Evolutionary conservation across 2,329 filamentous ascomycete species (phyloP).

Genomic region (Calonectria henricotiae): DNA sequence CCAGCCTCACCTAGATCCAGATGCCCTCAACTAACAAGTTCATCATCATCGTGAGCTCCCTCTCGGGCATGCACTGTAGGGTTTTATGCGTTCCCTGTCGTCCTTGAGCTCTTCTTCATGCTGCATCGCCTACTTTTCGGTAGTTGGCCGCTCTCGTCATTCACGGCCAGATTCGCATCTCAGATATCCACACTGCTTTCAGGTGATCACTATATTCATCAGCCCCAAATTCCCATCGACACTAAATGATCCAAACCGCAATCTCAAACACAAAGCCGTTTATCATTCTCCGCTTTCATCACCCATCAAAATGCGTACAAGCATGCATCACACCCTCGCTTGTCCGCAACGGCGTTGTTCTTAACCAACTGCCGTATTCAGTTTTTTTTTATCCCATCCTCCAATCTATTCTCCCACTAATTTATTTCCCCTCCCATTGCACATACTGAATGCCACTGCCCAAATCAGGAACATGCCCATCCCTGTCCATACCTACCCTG

Average conservation of each 20-base stretch:
- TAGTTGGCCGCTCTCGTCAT: slow-evolving; percentile 34
- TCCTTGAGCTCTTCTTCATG: neutral
- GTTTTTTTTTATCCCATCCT: slow-evolving; percentile 23
- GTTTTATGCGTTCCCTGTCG: slow-evolving; percentile 2
- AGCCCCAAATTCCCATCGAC: slow-evolving; percentile 22
- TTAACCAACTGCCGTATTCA: slow-evolving; percentile 21
- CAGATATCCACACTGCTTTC: slow-evolving; percentile 2
- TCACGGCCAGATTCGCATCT: slow-evolving; percentile 7
- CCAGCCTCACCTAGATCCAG: slow-evolving; percentile 32
- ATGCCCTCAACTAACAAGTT: slow-evolving; percentile 1
- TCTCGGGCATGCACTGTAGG: slow-evolving; percentile 8
- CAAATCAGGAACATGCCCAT: slow-evolving; percentile 10
- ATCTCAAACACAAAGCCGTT: slow-evolving; percentile 15
- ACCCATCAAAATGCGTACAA: neutral
- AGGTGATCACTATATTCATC: slow-evolving; percentile 32
- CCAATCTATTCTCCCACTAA: neutral
- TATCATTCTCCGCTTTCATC: slow-evolving; percentile 36
- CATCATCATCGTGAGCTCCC: slow-evolving; percentile 4
- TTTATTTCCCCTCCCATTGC: slow-evolving; percentile 16
- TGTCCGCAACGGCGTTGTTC: slow-evolving; percentile 34
- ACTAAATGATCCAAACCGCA: slow-evolving; percentile 41
- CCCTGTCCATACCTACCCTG: slow-evolving; percentile 16
- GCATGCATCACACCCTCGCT: slow-evolving; percentile 33
- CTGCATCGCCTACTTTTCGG: slow-evolving; percentile 16
- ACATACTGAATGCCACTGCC: slow-evolving; percentile 11